Base-by-base conservation (phyloP, 2,329 filamentous ascomycete genomes). In the Hymenoscyphus repandus region DNA sequence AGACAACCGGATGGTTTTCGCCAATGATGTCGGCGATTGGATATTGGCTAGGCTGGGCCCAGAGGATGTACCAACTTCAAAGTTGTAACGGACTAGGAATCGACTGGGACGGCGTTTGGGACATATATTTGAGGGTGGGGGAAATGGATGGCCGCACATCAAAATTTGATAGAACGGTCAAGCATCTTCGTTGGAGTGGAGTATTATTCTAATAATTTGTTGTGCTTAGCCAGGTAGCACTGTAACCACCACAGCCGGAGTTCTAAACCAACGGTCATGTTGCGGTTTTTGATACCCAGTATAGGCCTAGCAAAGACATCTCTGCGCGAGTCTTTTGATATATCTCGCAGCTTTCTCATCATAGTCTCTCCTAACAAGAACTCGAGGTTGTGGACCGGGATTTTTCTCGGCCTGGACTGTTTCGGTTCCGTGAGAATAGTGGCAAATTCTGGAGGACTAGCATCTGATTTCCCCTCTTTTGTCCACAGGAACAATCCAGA, bases 11-110 rank as follows among this genome's bases (percentile, higher is more conserved):
- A 38, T 59, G 3, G 60, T 64, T 5, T 76, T 76, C 58, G 68
- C 68, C 5, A 75, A 74, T 48, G 83, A 89, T 64, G 72, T 88
- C 5, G 75, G 71, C 3, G 75, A 79, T 52, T 90, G 86, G 85
- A 81, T 90, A 50, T 63, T 87, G 53, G 72, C 73, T 58, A 69
- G 74, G 41, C 27, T 52, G 39, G 58, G 49, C 31, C 40, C 43
- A 13, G 53, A 53, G 1, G 53, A 51, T 10, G 41, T 13, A 7
- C 18, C 30, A 20, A 42, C 49, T 33, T 54, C 59, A n/a, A 61
- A 59, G 37, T 48, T 61, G 36, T 60, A 39, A 58, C 11, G 38
- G 31, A 10, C 6, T 15, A 15, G n/a, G 12, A 12, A 6, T 13
- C 12, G 18, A 15, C 27, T 10, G 13, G 11, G 3, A 5, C 7